These are phyloP conservation scores for Phytophthora tentaculata DNA, from an alignment of 352 stramenopile genomes.

Conservation along the genomic window DNA sequence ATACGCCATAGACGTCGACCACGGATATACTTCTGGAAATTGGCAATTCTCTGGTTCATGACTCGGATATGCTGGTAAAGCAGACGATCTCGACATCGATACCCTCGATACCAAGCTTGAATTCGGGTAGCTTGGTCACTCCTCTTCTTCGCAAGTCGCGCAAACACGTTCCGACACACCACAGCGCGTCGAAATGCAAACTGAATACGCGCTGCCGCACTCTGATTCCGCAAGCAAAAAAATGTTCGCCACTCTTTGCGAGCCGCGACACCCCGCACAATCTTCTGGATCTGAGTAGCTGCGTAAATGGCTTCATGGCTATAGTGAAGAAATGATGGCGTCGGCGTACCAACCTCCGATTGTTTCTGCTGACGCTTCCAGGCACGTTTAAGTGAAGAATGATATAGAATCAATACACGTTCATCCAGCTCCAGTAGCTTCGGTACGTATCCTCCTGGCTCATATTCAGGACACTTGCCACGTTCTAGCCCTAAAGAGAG, in stretches of 20 bases:
- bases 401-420: constrained; percentile 66
- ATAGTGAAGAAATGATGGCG: constrained; percentile 24
- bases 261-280: constrained; percentile 44
- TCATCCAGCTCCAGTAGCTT: constrained; percentile 53
- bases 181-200: constrained; percentile 43
- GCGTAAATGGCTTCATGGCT: constrained; percentile 63
- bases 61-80: constrained; percentile 29
- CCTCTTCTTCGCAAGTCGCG: constrained; percentile 30
- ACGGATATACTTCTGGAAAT: constrained; percentile 54
- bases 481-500: background rate
- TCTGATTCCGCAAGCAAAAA: constrained; percentile 47
- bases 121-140: constrained; percentile 35
- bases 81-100: constrained; percentile 36
- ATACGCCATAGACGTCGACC: constrained; percentile 53
- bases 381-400: constrained; percentile 55
- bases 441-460: background rate
- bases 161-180: constrained; percentile 28
- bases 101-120: constrained; percentile 56
- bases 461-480: background rate
- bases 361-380: constrained; percentile 30
- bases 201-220: constrained; percentile 42
- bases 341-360: background rate
- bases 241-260: constrained; percentile 43
- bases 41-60: constrained; percentile 42
- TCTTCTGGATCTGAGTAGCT: constrained; percentile 63